Evolutionary conservation across 1,284 basidiomycete species (phyloP).

Genomic region (Rhizoctonia solani): DNA sequence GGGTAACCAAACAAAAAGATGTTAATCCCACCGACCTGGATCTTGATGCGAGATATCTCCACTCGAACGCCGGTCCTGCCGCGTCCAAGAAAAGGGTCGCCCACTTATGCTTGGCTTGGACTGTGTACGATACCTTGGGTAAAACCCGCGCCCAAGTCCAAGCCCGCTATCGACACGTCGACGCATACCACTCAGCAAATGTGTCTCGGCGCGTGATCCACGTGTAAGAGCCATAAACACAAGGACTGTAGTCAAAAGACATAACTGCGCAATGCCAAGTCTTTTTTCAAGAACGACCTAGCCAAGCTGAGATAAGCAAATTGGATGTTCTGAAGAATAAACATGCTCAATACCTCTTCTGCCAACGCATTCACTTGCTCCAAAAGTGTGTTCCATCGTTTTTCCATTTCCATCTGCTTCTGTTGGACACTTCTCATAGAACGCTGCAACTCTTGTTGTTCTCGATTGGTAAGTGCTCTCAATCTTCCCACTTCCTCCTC

Average conservation of each 20-base stretch:
- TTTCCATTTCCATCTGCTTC: constrained; percentile 66
- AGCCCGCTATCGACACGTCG: constrained; percentile 19
- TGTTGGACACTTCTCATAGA: constrained; percentile 71
- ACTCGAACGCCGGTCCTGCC: constrained; percentile 17
- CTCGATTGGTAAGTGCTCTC: constrained; percentile 73
- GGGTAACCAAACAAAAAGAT: background rate
- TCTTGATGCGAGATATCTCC: constrained; percentile 27
- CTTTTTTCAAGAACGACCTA: constrained; percentile 83
- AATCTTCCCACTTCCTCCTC: constrained; percentile 79
- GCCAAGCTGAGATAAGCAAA: background rate
- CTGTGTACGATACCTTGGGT: constrained; percentile 21
- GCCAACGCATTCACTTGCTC: constrained; percentile 70
- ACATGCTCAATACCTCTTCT: constrained; percentile 62
- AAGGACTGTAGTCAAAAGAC: constrained; percentile 75
- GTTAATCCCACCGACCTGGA: background rate
- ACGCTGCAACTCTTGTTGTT: constrained; percentile 66
- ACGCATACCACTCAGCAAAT: constrained; percentile 17
- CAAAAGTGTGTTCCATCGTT: constrained; percentile 68
- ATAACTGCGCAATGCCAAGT: constrained; percentile 79
- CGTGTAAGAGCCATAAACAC: constrained; percentile 84
- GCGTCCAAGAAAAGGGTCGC: constrained; percentile 20
- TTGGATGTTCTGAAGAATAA: constrained; percentile 1
- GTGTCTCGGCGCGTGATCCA: constrained; percentile 53
- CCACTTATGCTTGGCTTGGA: constrained; percentile 10
- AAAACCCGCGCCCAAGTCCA: background rate